Evolutionary conservation across 176 grass and related monocot genomes (phyloP).

Genomic region (Oryza nivara): DNA sequence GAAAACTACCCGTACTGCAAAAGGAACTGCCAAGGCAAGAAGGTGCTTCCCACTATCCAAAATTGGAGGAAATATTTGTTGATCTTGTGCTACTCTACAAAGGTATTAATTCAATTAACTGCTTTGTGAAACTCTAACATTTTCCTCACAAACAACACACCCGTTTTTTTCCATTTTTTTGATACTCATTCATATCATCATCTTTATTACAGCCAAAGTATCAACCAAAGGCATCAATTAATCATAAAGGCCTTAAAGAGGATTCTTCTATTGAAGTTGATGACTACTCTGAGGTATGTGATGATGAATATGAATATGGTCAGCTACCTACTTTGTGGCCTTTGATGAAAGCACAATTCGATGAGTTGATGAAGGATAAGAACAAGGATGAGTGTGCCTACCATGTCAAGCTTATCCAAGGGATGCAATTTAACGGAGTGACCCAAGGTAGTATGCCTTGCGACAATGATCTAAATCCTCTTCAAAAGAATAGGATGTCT

Average conservation of each 20-base stretch:
- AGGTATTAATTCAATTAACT: conserved; percentile 90
- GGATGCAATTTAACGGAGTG: conserved; percentile 65
- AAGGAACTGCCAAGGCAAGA: conserved; percentile 66
- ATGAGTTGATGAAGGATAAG: conserved; percentile 77
- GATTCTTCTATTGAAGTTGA: conserved; percentile 71
- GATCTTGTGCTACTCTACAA: conserved; percentile 85
- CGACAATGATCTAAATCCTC: conserved; percentile 71
- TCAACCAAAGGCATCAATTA: conserved; percentile 67
- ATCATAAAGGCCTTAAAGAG: conserved; percentile 63
- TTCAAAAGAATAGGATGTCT: conserved; percentile 67
- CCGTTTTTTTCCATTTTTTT: conserved; percentile 61
- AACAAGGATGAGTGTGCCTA: conserved; percentile 91
- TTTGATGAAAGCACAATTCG: conserved; percentile 78
- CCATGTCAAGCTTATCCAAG: conserved; percentile 86
- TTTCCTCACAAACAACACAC: conserved; percentile 61
- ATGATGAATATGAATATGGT: conserved; percentile 93
- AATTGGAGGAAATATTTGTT: conserved; percentile 82
- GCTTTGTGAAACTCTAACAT: conserved; percentile 77
- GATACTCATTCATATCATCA: conserved; percentile 67
- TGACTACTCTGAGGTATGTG: conserved; percentile 72
- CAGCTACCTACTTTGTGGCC: conserved; percentile 85
- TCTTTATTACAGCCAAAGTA: conserved; percentile 73
- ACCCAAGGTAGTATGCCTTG: conserved; percentile 52
- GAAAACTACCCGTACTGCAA: conserved; percentile 88
- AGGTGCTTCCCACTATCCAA: conserved; percentile 73